Conservation (phyloP, 1,284 basidiomycete species). For the Sutorius eximius region DNA sequence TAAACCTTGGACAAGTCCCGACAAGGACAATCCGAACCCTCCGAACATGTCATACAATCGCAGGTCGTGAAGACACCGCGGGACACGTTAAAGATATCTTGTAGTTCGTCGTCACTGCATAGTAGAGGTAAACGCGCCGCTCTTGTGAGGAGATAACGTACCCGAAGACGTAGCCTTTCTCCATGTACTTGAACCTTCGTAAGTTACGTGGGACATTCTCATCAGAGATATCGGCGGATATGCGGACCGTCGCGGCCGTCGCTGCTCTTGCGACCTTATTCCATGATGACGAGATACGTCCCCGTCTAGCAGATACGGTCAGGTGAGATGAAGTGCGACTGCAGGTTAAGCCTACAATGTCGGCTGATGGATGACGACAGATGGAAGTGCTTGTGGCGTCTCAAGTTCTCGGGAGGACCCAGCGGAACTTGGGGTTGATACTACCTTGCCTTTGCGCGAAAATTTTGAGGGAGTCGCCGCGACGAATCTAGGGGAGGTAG, state of each 20-base stretch:
- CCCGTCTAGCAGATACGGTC: conserved; percentile 24
- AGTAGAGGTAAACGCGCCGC: conserved; percentile 6
- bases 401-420: conserved; percentile 12
- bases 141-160: conserved; percentile 15
- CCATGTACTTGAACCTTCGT: conserved; percentile 49
- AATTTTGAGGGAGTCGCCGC: neutral
- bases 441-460: conserved; percentile 9
- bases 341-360: conserved; percentile 26
- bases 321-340: conserved; percentile 1
- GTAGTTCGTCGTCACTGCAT: conserved; percentile 21
- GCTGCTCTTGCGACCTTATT: conserved; percentile 35
- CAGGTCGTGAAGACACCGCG: conserved; percentile 31
- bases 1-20: conserved; percentile 31
- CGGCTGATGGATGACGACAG: conserved; percentile 21
- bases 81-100: conserved; percentile 23
- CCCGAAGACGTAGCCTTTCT: conserved; percentile 50
- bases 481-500: conserved; percentile 13
- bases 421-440: conserved; percentile 13
- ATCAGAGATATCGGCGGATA: conserved; percentile 49
- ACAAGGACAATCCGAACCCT: conserved; percentile 34
- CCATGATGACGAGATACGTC: conserved; percentile 43
- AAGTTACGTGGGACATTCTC: conserved; percentile 46
- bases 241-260: conserved; percentile 44
- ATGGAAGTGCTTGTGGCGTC: conserved; percentile 10
- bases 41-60: conserved; percentile 34